A percentile compares a stretch with the other conserved stretches of the same genome.
phyloP scores from a whole-genome alignment of 2,329 filamentous ascomycete species.

The Geosmithia morbida region DNA sequence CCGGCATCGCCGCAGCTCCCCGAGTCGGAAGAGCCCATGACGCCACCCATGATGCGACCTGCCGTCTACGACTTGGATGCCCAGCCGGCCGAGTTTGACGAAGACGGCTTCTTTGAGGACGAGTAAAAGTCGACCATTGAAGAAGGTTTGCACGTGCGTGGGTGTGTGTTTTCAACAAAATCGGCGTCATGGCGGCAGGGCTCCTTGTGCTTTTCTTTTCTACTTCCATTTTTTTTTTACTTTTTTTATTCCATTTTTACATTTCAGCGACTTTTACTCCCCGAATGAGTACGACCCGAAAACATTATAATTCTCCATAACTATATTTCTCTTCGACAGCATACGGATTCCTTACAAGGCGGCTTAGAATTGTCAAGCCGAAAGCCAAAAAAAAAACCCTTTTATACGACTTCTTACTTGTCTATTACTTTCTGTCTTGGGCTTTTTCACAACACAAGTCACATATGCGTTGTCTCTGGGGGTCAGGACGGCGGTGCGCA shows the following conservation, averaged over 20 bases:
- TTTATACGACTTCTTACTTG: not conserved
- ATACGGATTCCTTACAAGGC: not conserved
- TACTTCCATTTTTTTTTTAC: not conserved
- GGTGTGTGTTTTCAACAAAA: not conserved
- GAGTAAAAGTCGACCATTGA: constrained; percentile 5
- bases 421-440: not conserved
- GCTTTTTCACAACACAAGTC: not conserved
- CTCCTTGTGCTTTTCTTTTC: not conserved
- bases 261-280: not conserved
- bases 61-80: constrained; percentile 48
- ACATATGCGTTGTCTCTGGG: no score
- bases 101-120: constrained; percentile 42
- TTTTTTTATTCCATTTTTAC: not conserved
- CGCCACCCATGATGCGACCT: constrained; percentile 46
- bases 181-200: not conserved
- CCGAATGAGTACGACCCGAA: not conserved
- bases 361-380: constrained; percentile 3
- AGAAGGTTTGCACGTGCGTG: not conserved
- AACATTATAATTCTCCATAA: not conserved
- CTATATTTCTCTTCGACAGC: not conserved
- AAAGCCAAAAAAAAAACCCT: constrained; percentile 7
- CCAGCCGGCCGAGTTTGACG: constrained; percentile 42
- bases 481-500: no score
- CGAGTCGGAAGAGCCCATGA: constrained; percentile 29
- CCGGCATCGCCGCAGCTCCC: constrained; percentile 25